Evolutionary conservation across 202 grass and related monocot genomes (phyloP), one percentile per base, ranked within the genome.

Genomic region (Bolboschoenoplectus hybrid): DNA sequence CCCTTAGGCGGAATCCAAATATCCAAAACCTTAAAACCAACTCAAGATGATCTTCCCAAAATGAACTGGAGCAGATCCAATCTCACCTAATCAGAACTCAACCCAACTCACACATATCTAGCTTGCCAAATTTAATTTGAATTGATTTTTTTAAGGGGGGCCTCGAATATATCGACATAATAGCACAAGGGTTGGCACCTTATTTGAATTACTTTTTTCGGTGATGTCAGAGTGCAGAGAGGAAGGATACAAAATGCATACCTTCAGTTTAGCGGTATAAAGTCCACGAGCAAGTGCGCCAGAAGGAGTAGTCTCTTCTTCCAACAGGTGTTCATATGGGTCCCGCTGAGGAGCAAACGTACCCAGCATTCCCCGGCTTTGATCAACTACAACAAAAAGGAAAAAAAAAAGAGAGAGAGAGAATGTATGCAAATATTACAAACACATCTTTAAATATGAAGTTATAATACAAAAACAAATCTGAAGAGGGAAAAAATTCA

Each of bases 251-350:
- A 46, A 52, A 75, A 46, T 67, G 19, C 9, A 35, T 83, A 88
- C 89, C 89, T 91, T 91, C 8, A 88, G 67, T 82, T 85, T 87
- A 39, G 86, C 89, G 1, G 86, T 88, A 65, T 91, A 91, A 52
- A 71, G 71, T 86, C 89, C 89, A 63, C 83, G 86, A 16, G 82
- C 83, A 63, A 91, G 83, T 36, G 63, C 34, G 17, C 89, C 89
- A 16, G 86, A 91, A 46, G 89, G 89, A 51, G 89, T 91, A 19
- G 86, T 91, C 41, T 88, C 89, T 85, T 91, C 89, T 85, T 91
- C 89, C 2, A 91, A 81, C 82, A 88, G 67, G 60, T 86, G 83
- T 51, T 87, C 83, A 58, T 88, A 88, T 2, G 78, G 75, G 40
- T 82, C 83, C 16, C 61, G 67, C 49, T 88, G 86, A 77, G 89